These are phyloP conservation scores for Neurospora sublineolata DNA, from an alignment of 495 filamentous ascomycete genomes.

Conservation along the genomic window DNA sequence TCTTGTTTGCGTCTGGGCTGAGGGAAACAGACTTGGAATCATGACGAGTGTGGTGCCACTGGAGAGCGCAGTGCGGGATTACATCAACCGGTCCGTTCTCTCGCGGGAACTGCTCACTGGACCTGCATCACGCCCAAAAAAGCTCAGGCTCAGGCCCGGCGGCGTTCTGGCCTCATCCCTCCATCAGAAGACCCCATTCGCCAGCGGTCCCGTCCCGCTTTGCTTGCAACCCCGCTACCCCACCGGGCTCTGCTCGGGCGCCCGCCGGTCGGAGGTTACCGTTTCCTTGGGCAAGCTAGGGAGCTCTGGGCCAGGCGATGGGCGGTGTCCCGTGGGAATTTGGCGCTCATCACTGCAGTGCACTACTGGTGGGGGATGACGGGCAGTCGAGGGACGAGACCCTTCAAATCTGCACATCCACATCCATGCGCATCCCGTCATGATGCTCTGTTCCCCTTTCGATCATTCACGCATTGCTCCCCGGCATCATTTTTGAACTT, in stretches of 20 bases:
- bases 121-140: conserved; percentile 4
- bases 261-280: neutral
- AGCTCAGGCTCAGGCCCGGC: neutral
- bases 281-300: neutral
- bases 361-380: neutral
- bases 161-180: neutral
- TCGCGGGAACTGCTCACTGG: neutral
- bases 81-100: neutral
- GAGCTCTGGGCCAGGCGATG: neutral
- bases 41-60: neutral
- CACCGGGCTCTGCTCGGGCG: conserved; percentile 8
- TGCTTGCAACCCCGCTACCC: conserved; percentile 21
- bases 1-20: neutral
- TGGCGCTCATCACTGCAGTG: neutral
- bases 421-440: neutral
- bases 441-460: neutral
- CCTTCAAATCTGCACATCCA: neutral
- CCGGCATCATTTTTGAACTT: neutral
- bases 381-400: neutral
- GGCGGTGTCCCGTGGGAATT: neutral
- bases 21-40: neutral
- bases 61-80: neutral
- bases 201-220: neutral
- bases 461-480: neutral
- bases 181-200: conserved; percentile 5